Evolutionary conservation across 208 protist species (phyloP).

Genomic region (Acanthamoeba sp.): DNA sequence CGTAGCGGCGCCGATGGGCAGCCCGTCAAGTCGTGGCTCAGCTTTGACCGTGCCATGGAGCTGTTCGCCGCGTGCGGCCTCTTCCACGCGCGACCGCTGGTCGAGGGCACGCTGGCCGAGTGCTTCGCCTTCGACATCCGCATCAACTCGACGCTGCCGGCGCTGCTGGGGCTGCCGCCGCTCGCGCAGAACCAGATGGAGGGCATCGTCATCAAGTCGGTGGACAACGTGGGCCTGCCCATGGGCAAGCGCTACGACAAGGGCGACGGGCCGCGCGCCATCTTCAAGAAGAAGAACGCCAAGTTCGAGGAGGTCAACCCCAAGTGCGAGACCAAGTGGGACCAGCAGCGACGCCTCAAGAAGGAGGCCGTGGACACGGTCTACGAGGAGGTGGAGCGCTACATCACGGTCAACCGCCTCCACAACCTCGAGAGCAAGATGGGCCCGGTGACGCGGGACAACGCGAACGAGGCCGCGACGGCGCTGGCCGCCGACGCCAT

Average conservation of each 20-base stretch:
- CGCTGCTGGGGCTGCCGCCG: slow-evolving; percentile 24
- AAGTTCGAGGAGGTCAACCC: slow-evolving; percentile 23
- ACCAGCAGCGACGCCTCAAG: neutral
- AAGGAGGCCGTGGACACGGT: slow-evolving; percentile 3
- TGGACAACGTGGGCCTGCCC: neutral
- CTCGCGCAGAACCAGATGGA: slow-evolving; percentile 47
- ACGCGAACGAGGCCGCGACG: neutral
- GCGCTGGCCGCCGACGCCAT: slow-evolving; percentile 4
- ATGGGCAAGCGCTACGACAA: neutral
- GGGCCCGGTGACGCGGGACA: neutral
- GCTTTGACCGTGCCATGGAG: neutral
- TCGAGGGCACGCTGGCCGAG: slow-evolving; percentile 44
- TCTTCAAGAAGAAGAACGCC: slow-evolving; percentile 65
- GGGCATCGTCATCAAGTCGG: slow-evolving; percentile 48
- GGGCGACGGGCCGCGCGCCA: neutral
- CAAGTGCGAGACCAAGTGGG: slow-evolving; percentile 29
- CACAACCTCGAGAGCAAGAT: slow-evolving; percentile 52
- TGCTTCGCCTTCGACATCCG: slow-evolving; percentile 41
- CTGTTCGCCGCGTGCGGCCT: neutral
- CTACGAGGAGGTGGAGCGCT: slow-evolving; percentile 11
- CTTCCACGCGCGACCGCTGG: slow-evolving; percentile 1
- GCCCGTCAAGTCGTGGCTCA: neutral
- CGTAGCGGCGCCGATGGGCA: neutral
- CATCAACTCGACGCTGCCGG: slow-evolving; percentile 43
- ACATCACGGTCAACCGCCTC: slow-evolving; percentile 51